Evolutionary conservation across 768 basidiomycete species (phyloP).

Genomic region (Epithele typhae): DNA sequence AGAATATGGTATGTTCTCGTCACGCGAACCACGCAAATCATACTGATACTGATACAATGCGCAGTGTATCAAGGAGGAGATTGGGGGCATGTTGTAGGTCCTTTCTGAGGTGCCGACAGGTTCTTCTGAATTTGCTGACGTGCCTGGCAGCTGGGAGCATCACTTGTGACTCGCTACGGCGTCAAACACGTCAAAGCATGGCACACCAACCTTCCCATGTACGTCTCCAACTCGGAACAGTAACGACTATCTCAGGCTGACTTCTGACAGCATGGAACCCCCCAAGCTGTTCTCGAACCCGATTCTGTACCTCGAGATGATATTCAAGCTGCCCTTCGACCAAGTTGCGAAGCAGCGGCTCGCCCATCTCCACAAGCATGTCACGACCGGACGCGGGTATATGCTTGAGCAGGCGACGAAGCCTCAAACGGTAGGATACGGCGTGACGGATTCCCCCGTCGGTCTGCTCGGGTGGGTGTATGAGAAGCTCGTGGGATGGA

Average conservation of each 20-base stretch:
- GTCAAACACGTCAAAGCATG: slow-evolving; percentile 44
- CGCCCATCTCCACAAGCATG: slow-evolving; percentile 20
- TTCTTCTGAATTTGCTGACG: too few relatives aligned
- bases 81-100: slow-evolving; percentile 36
- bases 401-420: slow-evolving; percentile 26
- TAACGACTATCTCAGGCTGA: not conserved
- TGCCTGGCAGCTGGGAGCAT: slow-evolving; percentile 22
- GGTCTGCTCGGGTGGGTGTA: slow-evolving; percentile 39
- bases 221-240: slow-evolving; percentile 12
- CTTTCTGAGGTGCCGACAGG: too few relatives aligned
- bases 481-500: slow-evolving; percentile 30
- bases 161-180: slow-evolving; percentile 29
- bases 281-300: slow-evolving; percentile 6
- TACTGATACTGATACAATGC: not conserved
- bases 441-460: slow-evolving; percentile 52
- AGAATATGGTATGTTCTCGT: slow-evolving; percentile 17
- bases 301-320: slow-evolving; percentile 11
- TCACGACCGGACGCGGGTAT: slow-evolving; percentile 29
- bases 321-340: slow-evolving; percentile 27
- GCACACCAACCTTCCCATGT: slow-evolving; percentile 48
- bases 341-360: slow-evolving; percentile 29
- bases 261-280: not conserved
- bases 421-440: slow-evolving; percentile 42
- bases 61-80: slow-evolving; percentile 39
- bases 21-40: not conserved